Percentiles rank a stretch among this genome's conserved stretches.
Evolutionary conservation across 495 filamentous ascomycete species (phyloP).

Genomic region (Aspergillus haitiensis): DNA sequence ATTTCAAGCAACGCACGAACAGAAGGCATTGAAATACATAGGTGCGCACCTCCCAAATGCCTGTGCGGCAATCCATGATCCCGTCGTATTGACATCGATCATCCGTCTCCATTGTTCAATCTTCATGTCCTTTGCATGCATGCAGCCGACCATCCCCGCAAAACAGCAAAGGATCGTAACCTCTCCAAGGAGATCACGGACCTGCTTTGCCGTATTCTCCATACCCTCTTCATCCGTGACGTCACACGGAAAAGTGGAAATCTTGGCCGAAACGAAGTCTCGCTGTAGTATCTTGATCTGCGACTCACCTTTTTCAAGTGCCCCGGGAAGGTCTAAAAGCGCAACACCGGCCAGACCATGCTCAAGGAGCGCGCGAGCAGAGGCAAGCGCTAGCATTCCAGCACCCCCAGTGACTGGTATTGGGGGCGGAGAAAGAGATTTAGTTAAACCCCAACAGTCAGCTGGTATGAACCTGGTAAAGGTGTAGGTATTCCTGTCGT

Average conservation of each 20-base stretch:
- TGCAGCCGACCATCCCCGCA: slow-evolving; percentile 64
- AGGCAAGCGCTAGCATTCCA: slow-evolving; percentile 61
- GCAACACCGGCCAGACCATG: slow-evolving; percentile 60
- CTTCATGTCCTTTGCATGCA: slow-evolving; percentile 54
- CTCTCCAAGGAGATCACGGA: slow-evolving; percentile 45
- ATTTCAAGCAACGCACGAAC: slow-evolving; percentile 8
- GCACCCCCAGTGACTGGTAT: slow-evolving; percentile 61
- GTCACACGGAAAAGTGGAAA: slow-evolving; percentile 51
- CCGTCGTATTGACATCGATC: slow-evolving; percentile 67
- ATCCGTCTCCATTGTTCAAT: slow-evolving; percentile 55
- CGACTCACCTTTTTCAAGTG: slow-evolving; percentile 22
- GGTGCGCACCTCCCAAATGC: slow-evolving; percentile 51
- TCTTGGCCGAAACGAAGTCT: slow-evolving; percentile 54
- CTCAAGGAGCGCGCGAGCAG: slow-evolving; percentile 64
- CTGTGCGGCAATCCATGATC: slow-evolving; percentile 63
- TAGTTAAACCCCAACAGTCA: neutral
- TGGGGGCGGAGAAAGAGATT: neutral
- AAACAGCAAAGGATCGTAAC: slow-evolving; percentile 63
- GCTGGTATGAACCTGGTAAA: too few species aligned
- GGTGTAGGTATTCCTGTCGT: too few species aligned
- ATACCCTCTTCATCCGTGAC: slow-evolving; percentile 56
- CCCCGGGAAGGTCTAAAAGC: slow-evolving; percentile 59
- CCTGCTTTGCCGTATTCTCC: slow-evolving; percentile 38
- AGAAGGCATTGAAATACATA: too few species aligned
- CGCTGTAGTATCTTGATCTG: slow-evolving; percentile 40